These are phyloP conservation scores for Musa schizocarpa DNA, from an alignment of 176 grass and related monocot species.

Conservation along the genomic window DNA sequence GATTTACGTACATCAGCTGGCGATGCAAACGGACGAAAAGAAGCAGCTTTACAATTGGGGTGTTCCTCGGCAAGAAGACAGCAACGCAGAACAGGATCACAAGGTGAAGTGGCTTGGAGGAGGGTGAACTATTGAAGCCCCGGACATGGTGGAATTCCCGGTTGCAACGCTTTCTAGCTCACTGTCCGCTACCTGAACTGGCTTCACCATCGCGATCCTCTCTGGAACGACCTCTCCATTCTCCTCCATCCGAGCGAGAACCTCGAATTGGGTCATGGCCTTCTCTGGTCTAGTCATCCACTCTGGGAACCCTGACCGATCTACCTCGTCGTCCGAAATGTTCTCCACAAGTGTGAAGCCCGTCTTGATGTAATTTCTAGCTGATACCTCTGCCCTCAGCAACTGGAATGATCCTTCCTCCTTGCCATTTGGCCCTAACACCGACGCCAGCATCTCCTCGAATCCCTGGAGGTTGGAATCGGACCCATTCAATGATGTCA, in stretches of 20 bases:
- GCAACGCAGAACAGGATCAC: slow-evolving; percentile 19
- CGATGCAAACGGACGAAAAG: too few species aligned
- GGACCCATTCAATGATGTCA: slow-evolving; percentile 69
- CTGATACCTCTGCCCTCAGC: slow-evolving; percentile 47
- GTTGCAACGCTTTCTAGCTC: slow-evolving; percentile 29
- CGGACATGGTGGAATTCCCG: slow-evolving; percentile 46
- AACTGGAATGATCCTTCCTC: slow-evolving; percentile 65
- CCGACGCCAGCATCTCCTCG: slow-evolving; percentile 62
- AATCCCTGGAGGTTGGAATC: slow-evolving; percentile 52
- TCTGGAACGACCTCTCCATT: slow-evolving; percentile 53
- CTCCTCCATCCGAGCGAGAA: slow-evolving; percentile 67
- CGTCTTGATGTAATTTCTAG: slow-evolving; percentile 82
- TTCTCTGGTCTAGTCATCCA: slow-evolving; percentile 74
- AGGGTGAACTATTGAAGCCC: slow-evolving; percentile 31
- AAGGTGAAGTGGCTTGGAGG: slow-evolving; percentile 59
- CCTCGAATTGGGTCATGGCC: slow-evolving; percentile 58
- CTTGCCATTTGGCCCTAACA: slow-evolving; percentile 44
- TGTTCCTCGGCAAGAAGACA: not conserved
- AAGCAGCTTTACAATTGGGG: not conserved
- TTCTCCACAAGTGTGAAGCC: slow-evolving; percentile 46
- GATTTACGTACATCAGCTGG: too few species aligned
- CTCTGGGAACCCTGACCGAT: slow-evolving; percentile 41
- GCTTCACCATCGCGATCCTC: slow-evolving; percentile 45
- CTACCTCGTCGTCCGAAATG: slow-evolving; percentile 40
- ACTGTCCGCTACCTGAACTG: slow-evolving; percentile 29